A percentile compares a stretch with the other conserved stretches of the same genome.
Conservation (phyloP, 2,329 filamentous ascomycete genomes). For the Triangularia verruculosa region DNA sequence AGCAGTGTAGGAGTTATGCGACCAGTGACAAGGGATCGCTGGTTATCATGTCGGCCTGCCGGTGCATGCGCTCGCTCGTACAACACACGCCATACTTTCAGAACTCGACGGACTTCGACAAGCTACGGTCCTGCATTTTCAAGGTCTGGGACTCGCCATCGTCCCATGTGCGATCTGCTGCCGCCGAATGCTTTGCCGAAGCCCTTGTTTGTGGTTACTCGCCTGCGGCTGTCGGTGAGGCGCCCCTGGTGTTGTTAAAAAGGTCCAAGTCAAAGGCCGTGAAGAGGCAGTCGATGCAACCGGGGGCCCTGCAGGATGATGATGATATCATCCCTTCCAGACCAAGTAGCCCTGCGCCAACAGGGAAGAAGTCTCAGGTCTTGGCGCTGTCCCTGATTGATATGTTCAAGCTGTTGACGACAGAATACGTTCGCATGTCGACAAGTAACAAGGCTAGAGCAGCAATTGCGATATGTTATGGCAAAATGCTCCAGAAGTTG, state of each 20-base stretch:
- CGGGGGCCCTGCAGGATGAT: constrained; percentile 64
- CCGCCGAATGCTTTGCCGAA: constrained; percentile 79
- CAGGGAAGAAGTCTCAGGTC: constrained; percentile 63
- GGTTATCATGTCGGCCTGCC: constrained; percentile 75
- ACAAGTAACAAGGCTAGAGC: constrained; percentile 79
- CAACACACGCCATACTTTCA: constrained; percentile 77
- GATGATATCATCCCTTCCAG: constrained; percentile 61
- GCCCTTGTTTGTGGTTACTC: constrained; percentile 80
- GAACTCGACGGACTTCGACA: constrained; percentile 87
- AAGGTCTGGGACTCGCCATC: constrained; percentile 81
- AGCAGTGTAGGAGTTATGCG: constrained; percentile 75
- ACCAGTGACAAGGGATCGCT: constrained; percentile 77
- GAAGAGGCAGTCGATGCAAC: constrained; percentile 54
- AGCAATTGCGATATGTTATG: constrained; percentile 83
- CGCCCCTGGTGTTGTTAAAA: constrained; percentile 60
- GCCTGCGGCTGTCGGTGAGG: constrained; percentile 49
- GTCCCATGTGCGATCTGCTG: constrained; percentile 74
- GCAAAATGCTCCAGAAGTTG: constrained; percentile 72
- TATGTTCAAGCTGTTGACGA: constrained; percentile 73
- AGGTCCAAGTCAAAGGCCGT: constrained; percentile 60
- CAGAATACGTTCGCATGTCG: constrained; percentile 73
- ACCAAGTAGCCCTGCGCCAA: constrained; percentile 69
- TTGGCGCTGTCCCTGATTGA: constrained; percentile 74
- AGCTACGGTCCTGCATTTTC: constrained; percentile 75
- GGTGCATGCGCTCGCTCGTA: constrained; percentile 71